Evolutionary conservation across 495 filamentous ascomycete species (phyloP).

Genomic region (Aspergillus heteromorphus): DNA sequence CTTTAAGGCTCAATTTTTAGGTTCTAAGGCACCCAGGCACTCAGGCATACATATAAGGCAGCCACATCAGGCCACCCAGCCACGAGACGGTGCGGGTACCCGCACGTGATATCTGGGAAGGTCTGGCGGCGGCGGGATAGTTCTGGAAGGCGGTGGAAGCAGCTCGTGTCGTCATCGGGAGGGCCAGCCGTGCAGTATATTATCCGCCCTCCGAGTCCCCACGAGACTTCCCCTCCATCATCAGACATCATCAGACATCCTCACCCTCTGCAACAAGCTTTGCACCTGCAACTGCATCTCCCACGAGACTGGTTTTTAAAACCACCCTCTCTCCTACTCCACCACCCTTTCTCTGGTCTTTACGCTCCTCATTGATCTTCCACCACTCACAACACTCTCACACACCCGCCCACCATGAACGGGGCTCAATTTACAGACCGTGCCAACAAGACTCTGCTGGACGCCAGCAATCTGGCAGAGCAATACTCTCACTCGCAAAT

Average conservation of each 20-base stretch:
- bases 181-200: too few species aligned
- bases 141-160: conserved; percentile 44
- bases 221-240: too few species aligned
- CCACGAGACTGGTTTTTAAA: background rate
- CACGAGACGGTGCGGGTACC: background rate
- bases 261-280: too few species aligned
- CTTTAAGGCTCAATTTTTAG: too few species aligned
- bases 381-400: conserved; percentile 5
- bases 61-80: background rate
- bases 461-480: conserved; percentile 75
- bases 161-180: conserved; percentile 31
- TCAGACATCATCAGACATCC: background rate
- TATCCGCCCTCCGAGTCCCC: too few species aligned
- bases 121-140: conserved; percentile 4
- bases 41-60: too few species aligned
- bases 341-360: background rate
- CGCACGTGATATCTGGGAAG: background rate
- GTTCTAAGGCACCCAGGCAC: too few species aligned
- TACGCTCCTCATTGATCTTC: conserved; percentile 1
- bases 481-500: conserved; percentile 89
- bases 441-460: conserved; percentile 79
- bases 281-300: too few species aligned
- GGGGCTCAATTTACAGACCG: conserved; percentile 78
- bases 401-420: conserved; percentile 32
- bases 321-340: background rate